Evolutionary conservation across 345 rosid species (phyloP).

Genomic region (Kandelia obovata): DNA sequence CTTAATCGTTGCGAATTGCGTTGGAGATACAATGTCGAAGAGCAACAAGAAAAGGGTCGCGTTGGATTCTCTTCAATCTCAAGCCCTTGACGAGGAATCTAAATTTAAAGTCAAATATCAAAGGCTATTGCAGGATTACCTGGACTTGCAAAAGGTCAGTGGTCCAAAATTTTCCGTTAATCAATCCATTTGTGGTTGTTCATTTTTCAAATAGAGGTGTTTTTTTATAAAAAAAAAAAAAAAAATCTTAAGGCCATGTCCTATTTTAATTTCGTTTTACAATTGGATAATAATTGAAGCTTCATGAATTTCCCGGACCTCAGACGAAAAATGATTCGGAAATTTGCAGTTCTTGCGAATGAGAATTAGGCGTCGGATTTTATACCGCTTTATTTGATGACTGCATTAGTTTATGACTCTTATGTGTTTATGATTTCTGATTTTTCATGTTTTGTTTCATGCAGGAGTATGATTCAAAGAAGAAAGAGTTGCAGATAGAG

Average conservation of each 20-base stretch:
- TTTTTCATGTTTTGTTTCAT: not conserved
- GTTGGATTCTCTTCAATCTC: slow-evolving; percentile 8
- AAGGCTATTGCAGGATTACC: slow-evolving; percentile 31
- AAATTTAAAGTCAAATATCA: slow-evolving; percentile 26
- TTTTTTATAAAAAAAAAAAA: too few species aligned
- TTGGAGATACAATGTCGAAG: slow-evolving; percentile 15
- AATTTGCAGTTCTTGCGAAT: too few species aligned
- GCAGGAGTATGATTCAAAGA: slow-evolving; percentile 41
- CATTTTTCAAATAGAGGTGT: too few species aligned
- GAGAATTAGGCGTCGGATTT: too few species aligned
- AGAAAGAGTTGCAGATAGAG: slow-evolving; percentile 31
- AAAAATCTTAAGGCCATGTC: too few species aligned
- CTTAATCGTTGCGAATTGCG: not conserved
- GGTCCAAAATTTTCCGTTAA: not conserved
- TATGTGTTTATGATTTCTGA: slow-evolving; percentile 4
- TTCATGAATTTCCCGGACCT: not conserved
- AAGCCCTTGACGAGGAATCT: slow-evolving; percentile 17
- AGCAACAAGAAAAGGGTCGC: slow-evolving; percentile 28
- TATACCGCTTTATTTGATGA: too few species aligned
- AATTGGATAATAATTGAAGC: too few species aligned
- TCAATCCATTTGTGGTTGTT: not conserved
- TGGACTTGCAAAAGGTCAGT: slow-evolving; percentile 42
- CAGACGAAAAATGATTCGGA: not conserved
- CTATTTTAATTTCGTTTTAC: too few species aligned
- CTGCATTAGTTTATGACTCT: not conserved